A percentile compares a stretch with the other conserved stretches of the same genome.
These are phyloP conservation scores for Aspergillus campestris DNA, from an alignment of 495 filamentous ascomycete species.

Conservation along the genomic window DNA sequence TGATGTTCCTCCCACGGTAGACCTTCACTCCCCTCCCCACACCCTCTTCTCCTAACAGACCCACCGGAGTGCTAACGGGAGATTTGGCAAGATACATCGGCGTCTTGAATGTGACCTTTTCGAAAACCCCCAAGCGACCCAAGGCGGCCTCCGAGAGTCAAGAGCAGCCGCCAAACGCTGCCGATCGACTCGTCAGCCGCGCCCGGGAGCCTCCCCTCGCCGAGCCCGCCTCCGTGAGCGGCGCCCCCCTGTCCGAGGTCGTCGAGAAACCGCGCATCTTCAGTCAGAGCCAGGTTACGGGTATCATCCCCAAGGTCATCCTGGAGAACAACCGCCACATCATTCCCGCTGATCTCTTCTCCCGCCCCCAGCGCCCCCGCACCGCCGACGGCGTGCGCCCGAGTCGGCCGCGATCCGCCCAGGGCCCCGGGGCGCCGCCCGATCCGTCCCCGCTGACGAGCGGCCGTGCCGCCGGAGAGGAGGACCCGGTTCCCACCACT, in stretches of 20 bases:
- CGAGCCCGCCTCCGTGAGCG: constrained; percentile 12
- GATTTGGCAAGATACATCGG: constrained; percentile 71
- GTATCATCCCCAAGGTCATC: constrained; percentile 77
- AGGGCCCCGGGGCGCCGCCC: constrained; percentile 8
- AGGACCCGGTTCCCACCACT: constrained; percentile 4
- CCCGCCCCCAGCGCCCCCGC: constrained; percentile 20
- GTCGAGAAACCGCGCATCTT: constrained; percentile 55
- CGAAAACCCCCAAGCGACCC: constrained; percentile 65
- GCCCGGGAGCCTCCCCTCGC: constrained; percentile 11
- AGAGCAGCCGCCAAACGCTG: constrained; percentile 14
- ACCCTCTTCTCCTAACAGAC: not conserved
- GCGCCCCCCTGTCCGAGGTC: constrained; percentile 11
- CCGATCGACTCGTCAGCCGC: constrained; percentile 1
- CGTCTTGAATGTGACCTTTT: constrained; percentile 93
- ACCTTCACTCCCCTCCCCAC: constrained; percentile 22
- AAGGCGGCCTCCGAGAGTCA: constrained; percentile 41
- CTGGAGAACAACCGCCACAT: constrained; percentile 96
- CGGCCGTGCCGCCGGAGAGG: not conserved
- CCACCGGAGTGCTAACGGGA: constrained; percentile 19
- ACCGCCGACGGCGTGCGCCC: constrained; percentile 18
- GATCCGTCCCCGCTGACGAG: not conserved
- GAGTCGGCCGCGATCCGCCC: constrained; percentile 11
- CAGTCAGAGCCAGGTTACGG: constrained; percentile 64
- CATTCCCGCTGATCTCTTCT: constrained; percentile 74
- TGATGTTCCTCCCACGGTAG: constrained; percentile 88